Base-by-base conservation (phyloP, 129 eudicot species). In the Flaveria linearis region DNA sequence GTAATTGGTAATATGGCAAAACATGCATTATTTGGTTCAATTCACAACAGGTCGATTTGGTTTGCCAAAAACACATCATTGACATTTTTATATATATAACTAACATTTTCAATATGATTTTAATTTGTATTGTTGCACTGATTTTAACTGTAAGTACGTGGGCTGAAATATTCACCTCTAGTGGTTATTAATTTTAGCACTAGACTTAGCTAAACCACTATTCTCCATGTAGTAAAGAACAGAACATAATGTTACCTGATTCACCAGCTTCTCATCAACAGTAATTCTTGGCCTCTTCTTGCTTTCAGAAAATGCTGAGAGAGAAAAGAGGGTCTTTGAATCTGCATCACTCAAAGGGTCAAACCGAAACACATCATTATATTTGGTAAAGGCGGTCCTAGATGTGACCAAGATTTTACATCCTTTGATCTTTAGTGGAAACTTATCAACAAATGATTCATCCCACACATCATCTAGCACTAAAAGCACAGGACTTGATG, bases 381-480 rank as follows among this genome's bases (percentile, higher is more conserved):
- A 62, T 23, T 33, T 76, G 5, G 26, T 2, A 36, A 75, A 75
- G 47, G 15, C 43, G 9, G 1, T 69, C 45, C 81, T 75, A 33
- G 80, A 45, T 14, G 75, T 56, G 43, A 83, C 83, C 50, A 80
- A 3, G 72, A 80, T 13, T 53, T 53, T 65, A 78, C 28, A 80
- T 51, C 83, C 68, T 51, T 12, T 53, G 39, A 62, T 62, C 0
- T 15, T 18, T n/a, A 28, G 73, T 13, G 15, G 16, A 16, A 80
- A 80, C 78, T 80, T 80, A 15, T 41, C 1, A 4, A 80, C 62
- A 8, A 67, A 60, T 2, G 75, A 33, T 50, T 68, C 76, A 49
- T 61, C 73, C 86, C 84, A 79, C 6, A 85, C 86, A 58, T 85
- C 89, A 13, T 82, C 85, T 39, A 82, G 57, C 3, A 82, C 82